phyloP scores from a whole-genome alignment of 495 filamentous ascomycete species.

The Xylaria cubensis region DNA sequence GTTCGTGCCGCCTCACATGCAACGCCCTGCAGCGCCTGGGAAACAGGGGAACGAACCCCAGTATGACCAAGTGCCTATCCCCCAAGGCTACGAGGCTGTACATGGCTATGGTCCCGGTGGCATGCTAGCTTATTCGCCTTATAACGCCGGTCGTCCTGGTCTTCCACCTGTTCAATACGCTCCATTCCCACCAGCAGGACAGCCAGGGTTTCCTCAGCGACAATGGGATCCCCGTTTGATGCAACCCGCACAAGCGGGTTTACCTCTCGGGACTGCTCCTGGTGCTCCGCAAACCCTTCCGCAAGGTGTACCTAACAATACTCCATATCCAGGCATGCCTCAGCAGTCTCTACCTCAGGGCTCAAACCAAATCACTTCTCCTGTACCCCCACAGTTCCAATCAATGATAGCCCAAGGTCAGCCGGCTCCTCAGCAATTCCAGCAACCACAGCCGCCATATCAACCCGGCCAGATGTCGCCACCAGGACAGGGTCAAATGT shows the following conservation, averaged over 20 bases:
- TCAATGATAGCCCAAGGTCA: background rate
- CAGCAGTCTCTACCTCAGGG: slow-evolving; percentile 6
- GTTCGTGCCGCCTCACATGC: background rate
- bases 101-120: slow-evolving; percentile 49
- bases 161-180: slow-evolving; percentile 27
- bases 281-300: slow-evolving; percentile 22
- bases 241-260: slow-evolving; percentile 12
- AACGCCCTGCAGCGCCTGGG: background rate
- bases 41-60: slow-evolving; percentile 41
- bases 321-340: slow-evolving; percentile 20
- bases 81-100: slow-evolving; percentile 51
- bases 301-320: slow-evolving; percentile 18
- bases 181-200: slow-evolving; percentile 28
- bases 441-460: background rate
- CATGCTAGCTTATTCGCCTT: slow-evolving; percentile 42
- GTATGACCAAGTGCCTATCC: slow-evolving; percentile 57
- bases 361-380: background rate
- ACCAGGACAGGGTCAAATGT: slow-evolving; percentile 5
- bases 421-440: slow-evolving; percentile 7
- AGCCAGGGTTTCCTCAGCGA: slow-evolving; percentile 17
- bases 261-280: slow-evolving; percentile 18
- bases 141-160: slow-evolving; percentile 42
- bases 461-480: background rate
- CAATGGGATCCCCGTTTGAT: slow-evolving; percentile 35
- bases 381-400: background rate